Percentiles rank a stretch among this genome's conserved stretches.
These are phyloP conservation scores for Ammopiptanthus mongolicus DNA, from an alignment of 306 rosid genomes.

Conservation along the genomic window DNA sequence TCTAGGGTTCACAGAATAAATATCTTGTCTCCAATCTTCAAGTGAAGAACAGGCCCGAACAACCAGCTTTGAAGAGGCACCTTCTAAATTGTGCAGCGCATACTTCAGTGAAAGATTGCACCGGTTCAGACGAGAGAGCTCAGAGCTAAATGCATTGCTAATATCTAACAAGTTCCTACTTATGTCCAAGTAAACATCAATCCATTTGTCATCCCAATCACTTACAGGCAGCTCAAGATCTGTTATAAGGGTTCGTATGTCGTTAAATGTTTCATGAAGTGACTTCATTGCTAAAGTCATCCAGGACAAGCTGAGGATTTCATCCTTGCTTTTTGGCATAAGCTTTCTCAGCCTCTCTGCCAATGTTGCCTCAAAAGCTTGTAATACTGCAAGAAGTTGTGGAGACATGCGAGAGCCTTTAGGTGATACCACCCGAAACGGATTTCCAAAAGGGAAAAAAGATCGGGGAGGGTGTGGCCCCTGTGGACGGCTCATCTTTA, in stretches of 20 bases:
- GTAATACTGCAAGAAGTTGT: slow-evolving; percentile 38
- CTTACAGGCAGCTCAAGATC: slow-evolving; percentile 65
- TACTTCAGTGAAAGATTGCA: slow-evolving; percentile 59
- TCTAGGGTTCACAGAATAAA: slow-evolving; percentile 45
- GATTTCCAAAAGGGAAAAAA: slow-evolving; percentile 77
- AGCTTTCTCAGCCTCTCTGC: slow-evolving; percentile 62
- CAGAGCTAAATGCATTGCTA: slow-evolving; percentile 71
- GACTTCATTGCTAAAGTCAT: slow-evolving; percentile 66
- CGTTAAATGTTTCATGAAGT: slow-evolving; percentile 56
- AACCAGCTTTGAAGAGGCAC: slow-evolving; percentile 46
- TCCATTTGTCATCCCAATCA: slow-evolving; percentile 87
- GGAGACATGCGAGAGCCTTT: slow-evolving; percentile 62
- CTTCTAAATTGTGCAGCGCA: slow-evolving; percentile 52
- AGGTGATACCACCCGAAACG: slow-evolving; percentile 54
- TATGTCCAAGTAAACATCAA: slow-evolving; percentile 74
- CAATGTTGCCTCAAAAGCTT: slow-evolving; percentile 59
- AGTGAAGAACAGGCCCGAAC: slow-evolving; percentile 48
- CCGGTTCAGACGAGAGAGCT: slow-evolving; percentile 70
- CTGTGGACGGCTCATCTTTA: slow-evolving; percentile 64
- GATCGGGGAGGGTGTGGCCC: slow-evolving; percentile 59
- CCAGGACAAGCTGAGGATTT: slow-evolving; percentile 76
- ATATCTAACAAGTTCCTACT: slow-evolving; percentile 74
- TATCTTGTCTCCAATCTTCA: slow-evolving; percentile 62
- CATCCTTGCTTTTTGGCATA: slow-evolving; percentile 51
- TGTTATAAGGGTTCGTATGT: slow-evolving; percentile 44